Evolutionary conservation across 2,329 filamentous ascomycete species (phyloP), one percentile per base, ranked within the genome.

Genomic region (Stemphylium lycopersici): DNA sequence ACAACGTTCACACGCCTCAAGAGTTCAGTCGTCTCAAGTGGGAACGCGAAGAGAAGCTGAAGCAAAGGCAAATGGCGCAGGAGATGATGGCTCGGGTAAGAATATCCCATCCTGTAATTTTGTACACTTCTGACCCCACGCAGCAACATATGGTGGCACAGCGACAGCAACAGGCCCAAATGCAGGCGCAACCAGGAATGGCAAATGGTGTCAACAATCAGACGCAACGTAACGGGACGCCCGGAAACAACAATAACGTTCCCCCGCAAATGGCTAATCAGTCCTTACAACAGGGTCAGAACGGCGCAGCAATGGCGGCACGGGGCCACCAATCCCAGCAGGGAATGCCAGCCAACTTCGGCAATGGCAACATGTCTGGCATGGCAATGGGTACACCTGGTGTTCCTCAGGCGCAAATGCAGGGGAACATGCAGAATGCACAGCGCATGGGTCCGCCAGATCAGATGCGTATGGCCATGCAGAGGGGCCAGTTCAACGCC

Each of bases 1-100:
- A 76, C 34, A 81, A 80, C 13, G 83, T 84, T 45, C 83, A 92
- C 69, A 96, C 93, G 0, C 95, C 95, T 0, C 85, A 90, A 66
- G 91, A 98, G 63, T 96, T 97, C 72, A 97, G 93, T 70, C 83
- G 90, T 47, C 83, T 97, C 70, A 92, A 95, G 65, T 88, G 89
- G 77, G 93, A 98, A 70, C 86, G 91, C 39, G 93, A 98, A 65
- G 82, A 93, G 69, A 85, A 86, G 68, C 68, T 83, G 48, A 68
- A 68, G 45, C 78, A 81, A 52, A 83, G 85, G 72, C 79, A 83
- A 66, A 79, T 84, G 68, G 79, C 83, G 55, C 84, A 86, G 65
- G 84, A 88, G 52, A 76, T 69, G 55, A 81, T 63, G 39, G 64
- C 69, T 64, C 76, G 81, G 68, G 82, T 83, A 76, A 65, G 70